Evolutionary conservation across 305 asterid genomes (phyloP).

Genomic region (Fraxinus dipetala): DNA sequence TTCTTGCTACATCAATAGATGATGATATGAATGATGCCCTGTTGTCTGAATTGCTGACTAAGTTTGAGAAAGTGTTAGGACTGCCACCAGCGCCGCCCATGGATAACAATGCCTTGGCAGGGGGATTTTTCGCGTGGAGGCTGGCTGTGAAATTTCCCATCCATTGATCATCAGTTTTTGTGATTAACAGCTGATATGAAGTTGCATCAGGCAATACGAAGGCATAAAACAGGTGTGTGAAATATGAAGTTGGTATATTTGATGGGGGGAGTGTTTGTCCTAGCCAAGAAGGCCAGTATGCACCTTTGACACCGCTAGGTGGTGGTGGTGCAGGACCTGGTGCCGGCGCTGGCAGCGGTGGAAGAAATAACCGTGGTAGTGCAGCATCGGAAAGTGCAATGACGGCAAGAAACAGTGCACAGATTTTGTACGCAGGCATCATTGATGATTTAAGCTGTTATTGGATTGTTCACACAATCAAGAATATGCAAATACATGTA

Average conservation of each 20-base stretch:
- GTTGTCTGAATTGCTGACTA: slow-evolving; percentile 32
- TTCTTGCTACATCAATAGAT: slow-evolving; percentile 39
- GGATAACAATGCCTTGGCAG: slow-evolving; percentile 41
- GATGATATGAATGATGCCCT: slow-evolving; percentile 55
- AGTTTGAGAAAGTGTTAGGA: slow-evolving; percentile 35
- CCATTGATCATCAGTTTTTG: slow-evolving; percentile 35
- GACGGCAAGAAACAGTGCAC: slow-evolving; percentile 21
- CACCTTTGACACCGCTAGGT: slow-evolving; percentile 46
- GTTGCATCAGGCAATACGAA: slow-evolving; percentile 40
- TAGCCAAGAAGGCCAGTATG: slow-evolving; percentile 53
- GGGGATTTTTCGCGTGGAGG: slow-evolving; percentile 33
- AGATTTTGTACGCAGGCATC: neutral
- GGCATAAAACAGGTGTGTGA: slow-evolving; percentile 53
- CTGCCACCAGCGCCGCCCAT: slow-evolving; percentile 42
- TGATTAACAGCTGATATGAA: slow-evolving; percentile 40
- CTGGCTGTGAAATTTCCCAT: slow-evolving; percentile 51
- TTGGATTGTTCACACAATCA: neutral
- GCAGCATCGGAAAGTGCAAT: slow-evolving; percentile 19
- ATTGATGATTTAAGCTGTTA: neutral
- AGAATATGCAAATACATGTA: neutral
- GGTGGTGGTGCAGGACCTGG: neutral
- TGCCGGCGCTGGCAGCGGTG: neutral
- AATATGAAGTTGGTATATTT: slow-evolving; percentile 40
- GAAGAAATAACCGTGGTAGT: neutral
- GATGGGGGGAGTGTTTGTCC: slow-evolving; percentile 36